phyloP scores from a whole-genome alignment of 768 basidiomycete genomes.

The Xanthoconium stramineum region DNA sequence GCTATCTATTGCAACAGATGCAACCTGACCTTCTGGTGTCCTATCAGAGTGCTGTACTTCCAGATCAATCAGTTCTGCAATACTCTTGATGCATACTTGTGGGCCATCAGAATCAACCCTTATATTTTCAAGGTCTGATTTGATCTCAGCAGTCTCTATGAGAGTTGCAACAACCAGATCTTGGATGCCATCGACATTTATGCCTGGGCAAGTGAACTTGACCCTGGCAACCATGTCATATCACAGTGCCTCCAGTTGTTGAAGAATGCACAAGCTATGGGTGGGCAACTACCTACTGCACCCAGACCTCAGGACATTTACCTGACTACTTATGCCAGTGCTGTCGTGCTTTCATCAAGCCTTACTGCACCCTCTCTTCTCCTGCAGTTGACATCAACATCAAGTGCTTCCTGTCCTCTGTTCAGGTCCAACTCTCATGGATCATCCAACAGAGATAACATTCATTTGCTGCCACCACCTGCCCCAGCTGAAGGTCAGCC shows the following conservation, averaged over 20 bases:
- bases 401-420: conserved; percentile 34
- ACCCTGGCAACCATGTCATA: conserved; percentile 81
- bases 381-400: conserved; percentile 43
- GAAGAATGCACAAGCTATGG: conserved; percentile 73
- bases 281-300: conserved; percentile 75
- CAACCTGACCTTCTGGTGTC: conserved; percentile 99
- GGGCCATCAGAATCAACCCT: conserved; percentile 97
- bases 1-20: conserved; percentile 99
- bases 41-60: conserved; percentile 98
- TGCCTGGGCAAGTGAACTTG: conserved; percentile 90
- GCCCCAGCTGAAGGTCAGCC: conserved; percentile 43
- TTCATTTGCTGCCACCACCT: conserved; percentile 59
- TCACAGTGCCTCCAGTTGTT: conserved; percentile 75
- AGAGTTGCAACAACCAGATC: conserved; percentile 98
- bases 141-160: conserved; percentile 94
- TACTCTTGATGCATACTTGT: conserved; percentile 97
- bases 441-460: conserved; percentile 35
- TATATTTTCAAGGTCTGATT: conserved; percentile 86
- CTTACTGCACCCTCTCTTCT: conserved; percentile 66
- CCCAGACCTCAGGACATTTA: conserved; percentile 95
- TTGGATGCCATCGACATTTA: conserved; percentile 99
- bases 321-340: conserved; percentile 87
- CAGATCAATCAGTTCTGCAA: conserved; percentile 99
- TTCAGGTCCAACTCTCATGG: conserved; percentile 71
- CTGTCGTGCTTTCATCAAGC: conserved; percentile 67